These are phyloP conservation scores for Arachnomyces sp. DNA, from an alignment of 2,329 filamentous ascomycete species.

Conservation along the genomic window DNA sequence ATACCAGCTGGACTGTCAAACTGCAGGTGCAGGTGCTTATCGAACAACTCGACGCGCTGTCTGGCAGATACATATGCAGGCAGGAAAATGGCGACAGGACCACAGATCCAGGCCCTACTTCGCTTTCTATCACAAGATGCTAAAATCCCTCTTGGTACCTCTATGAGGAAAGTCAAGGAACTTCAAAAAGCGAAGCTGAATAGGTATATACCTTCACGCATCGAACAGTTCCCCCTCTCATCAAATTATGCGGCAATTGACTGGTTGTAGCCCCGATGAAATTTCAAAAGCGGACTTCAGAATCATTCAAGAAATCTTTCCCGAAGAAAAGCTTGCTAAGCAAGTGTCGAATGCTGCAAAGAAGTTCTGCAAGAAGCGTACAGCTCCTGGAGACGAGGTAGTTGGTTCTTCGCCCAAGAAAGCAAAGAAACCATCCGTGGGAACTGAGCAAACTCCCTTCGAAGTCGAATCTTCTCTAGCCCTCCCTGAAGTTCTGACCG, in stretches of 20 bases:
- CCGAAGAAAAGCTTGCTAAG: constrained; percentile 49
- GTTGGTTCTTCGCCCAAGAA: constrained; percentile 31
- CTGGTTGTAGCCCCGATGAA: constrained; percentile 31
- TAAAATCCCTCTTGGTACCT: constrained; percentile 48
- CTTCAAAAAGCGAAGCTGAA: constrained; percentile 44
- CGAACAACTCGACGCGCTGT: too few relatives aligned
- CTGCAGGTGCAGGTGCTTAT: too few relatives aligned
- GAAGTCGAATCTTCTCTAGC: constrained; percentile 28
- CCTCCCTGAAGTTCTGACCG: constrained; percentile 22
- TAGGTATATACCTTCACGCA: constrained; percentile 20
- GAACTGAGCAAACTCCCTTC: constrained; percentile 17
- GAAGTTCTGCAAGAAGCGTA: constrained; percentile 49
- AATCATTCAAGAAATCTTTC: constrained; percentile 36
- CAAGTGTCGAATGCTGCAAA: constrained; percentile 53
- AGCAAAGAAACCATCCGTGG: constrained; percentile 18
- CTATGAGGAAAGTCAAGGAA: constrained; percentile 49
- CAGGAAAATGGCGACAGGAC: constrained; percentile 18
- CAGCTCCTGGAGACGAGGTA: constrained; percentile 27
- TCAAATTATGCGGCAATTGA: neutral
- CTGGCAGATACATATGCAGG: too few relatives aligned
- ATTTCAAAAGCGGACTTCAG: constrained; percentile 43
- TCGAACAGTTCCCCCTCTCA: too few relatives aligned
- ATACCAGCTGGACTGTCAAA: too few relatives aligned
- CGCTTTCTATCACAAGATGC: constrained; percentile 53
- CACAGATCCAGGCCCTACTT: constrained; percentile 38